Evolutionary conservation across 257 asterid species (phyloP), one percentile per base, ranked within the genome.

Genomic region (Solanum ossicruentum): DNA sequence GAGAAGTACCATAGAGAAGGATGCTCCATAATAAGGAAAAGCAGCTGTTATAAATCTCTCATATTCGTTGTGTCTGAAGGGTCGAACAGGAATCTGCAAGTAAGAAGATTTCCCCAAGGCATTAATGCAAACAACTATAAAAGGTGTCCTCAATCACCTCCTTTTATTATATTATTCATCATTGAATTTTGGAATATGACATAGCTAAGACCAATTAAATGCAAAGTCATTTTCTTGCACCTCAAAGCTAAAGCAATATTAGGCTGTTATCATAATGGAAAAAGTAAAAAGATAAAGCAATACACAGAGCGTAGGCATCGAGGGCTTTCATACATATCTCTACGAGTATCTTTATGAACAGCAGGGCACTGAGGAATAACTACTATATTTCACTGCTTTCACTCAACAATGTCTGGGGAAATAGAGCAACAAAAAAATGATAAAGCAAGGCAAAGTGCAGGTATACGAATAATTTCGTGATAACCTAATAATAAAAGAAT

Each of bases 1-100:
- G 77, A 65, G 28, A 32, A 41, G 39, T 92, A 95, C 99, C 97
- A 91, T 93, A 17, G 97, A 87, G 87, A 93, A 94, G 57, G 99
- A 95, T 79, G 95, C 93, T 85, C 97, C 98, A 66, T 95, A 94
- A 87, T 95, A 95, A 56, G 99, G 99, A 86, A 85, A 92, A 71
- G 99, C 98, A 79, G 98, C 90, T 63, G 95, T 88, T 84, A 95
- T 89, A 84, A 95, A 95, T 88, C 99, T 92, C 84, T 95, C 99
- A 49, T 95, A 95, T 88, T 95, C 98, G 12, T 94, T 92, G 82
- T 95, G 99, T 70, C 93, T 93, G 93, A 86, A 95, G n/a, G 99
- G 99, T 45, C 98, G 93, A 83, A 95, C 99, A 65, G 99, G 99
- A 85, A 95, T 95, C 99, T 95, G 97, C 90, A 87, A 61, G 81